These are phyloP conservation scores for Halteria grandinella DNA, from an alignment of 73 alveolate genomes.

Conservation along the genomic window DNA sequence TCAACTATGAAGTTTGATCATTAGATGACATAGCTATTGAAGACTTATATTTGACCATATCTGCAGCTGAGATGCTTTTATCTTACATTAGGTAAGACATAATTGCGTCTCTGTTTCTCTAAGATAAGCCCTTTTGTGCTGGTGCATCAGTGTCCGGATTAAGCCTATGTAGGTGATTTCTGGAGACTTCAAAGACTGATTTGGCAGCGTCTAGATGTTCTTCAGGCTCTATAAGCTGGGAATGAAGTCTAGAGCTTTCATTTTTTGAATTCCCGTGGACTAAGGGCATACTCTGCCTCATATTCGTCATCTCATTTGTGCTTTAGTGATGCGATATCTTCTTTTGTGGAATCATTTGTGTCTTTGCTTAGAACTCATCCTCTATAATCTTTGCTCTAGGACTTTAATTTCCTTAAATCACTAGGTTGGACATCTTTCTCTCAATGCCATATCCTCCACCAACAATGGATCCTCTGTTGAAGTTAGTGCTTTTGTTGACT, in stretches of 20 bases:
- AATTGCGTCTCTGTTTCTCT: neutral
- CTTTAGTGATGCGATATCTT: too few species aligned
- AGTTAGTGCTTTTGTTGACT: neutral
- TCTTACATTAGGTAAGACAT: neutral
- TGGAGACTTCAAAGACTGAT: too few species aligned
- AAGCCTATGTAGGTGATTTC: neutral
- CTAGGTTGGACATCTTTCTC: slow-evolving; percentile 20
- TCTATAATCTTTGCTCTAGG: neutral
- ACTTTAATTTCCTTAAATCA: neutral
- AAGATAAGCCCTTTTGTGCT: neutral
- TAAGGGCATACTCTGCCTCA: too few species aligned
- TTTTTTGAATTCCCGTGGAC: too few species aligned
- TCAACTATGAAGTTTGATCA: too few species aligned
- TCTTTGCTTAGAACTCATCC: neutral
- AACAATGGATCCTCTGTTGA: slow-evolving; percentile 2
- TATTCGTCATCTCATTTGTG: too few species aligned
- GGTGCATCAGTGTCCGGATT: slow-evolving; percentile 11
- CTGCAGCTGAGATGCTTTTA: neutral
- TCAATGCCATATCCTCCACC: neutral
- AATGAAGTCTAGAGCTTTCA: too few species aligned
- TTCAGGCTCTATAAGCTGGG: too few species aligned
- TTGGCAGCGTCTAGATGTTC: too few species aligned
- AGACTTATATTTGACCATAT: slow-evolving; percentile 1
- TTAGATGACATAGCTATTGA: slow-evolving; percentile 33
- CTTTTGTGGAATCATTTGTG: slow-evolving; percentile 32